Conservation (phyloP, 208 protist genomes). For the Porcisia hertigi region DNA sequence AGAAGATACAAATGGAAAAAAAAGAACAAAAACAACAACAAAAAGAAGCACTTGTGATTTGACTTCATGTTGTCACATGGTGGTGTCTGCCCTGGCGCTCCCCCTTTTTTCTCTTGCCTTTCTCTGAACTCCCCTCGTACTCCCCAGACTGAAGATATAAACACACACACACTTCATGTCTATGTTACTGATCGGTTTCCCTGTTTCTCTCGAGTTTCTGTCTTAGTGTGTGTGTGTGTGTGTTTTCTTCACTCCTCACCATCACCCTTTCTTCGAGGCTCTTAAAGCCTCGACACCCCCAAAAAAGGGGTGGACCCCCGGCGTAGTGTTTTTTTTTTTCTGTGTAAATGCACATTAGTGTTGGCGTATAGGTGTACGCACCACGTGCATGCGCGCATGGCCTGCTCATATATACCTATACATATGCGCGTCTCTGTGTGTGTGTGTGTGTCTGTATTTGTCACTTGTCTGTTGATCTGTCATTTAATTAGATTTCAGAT, state of each 20-base stretch:
- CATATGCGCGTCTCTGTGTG: conserved; percentile 3
- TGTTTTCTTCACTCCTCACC: neutral
- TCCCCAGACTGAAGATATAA: neutral
- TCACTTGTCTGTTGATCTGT: conserved; percentile 8
- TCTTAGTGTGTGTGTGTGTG: too few species aligned
- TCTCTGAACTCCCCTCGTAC: neutral
- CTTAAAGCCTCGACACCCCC: neutral
- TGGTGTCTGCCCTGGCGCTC: neutral
- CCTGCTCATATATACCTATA: neutral
- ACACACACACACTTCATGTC: neutral
- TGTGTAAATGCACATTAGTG: neutral
- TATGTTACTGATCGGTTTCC: neutral
- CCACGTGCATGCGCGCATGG: neutral
- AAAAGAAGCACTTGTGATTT: neutral
- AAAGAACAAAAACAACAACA: neutral
- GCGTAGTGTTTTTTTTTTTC: neutral
- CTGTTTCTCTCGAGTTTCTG: too few species aligned
- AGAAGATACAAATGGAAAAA: neutral
- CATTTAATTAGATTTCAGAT: conserved; percentile 3
- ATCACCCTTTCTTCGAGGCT: neutral
- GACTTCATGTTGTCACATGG: neutral
- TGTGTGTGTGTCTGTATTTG: conserved; percentile 2
- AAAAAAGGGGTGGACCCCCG: neutral
- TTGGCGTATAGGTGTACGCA: neutral
- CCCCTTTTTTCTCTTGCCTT: neutral